These are phyloP conservation scores for Phanerochaete carnosa DNA, from an alignment of 768 basidiomycete species.

Conservation along the genomic window DNA sequence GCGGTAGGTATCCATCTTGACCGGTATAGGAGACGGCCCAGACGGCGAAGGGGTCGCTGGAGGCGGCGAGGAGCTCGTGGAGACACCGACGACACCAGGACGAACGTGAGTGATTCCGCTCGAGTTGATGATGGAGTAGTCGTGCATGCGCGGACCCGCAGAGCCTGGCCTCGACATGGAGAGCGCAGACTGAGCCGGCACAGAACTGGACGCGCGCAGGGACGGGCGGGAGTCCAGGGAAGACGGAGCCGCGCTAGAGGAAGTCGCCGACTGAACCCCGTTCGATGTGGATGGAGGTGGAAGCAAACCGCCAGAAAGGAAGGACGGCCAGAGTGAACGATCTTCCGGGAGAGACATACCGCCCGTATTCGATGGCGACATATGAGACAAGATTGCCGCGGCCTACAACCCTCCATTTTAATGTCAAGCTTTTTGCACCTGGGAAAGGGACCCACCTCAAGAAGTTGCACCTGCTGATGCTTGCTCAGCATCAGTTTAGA, in stretches of 20 bases:
- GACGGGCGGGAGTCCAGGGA: conserved; percentile 16
- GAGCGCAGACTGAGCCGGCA: conserved; percentile 36
- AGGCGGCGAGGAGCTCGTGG: conserved; percentile 22
- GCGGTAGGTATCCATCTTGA: conserved; percentile 23
- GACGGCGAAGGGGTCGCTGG: conserved; percentile 19
- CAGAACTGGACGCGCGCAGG: conserved; percentile 47
- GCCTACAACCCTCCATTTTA: conserved; percentile 44
- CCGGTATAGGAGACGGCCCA: conserved; percentile 34
- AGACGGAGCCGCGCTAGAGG: conserved; percentile 9
- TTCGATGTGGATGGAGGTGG: conserved; percentile 42
- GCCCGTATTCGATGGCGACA: conserved; percentile 62
- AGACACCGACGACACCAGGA: conserved; percentile 49
- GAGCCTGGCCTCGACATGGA: conserved; percentile 26
- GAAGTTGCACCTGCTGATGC: conserved; percentile 95
- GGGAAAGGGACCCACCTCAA: conserved; percentile 58
- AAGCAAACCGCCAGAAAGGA: conserved; percentile 67
- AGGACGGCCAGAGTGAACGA: conserved; percentile 88
- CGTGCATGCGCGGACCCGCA: conserved; percentile 60
- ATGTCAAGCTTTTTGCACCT: neutral
- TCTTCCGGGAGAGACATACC: conserved; percentile 88
- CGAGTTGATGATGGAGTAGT: conserved; percentile 50
- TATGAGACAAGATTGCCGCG: conserved; percentile 90
- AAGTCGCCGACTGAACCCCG: conserved; percentile 9
- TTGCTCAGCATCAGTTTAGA: conserved; percentile 89
- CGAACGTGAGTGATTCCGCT: conserved; percentile 55